Conservation (phyloP, 2,329 filamentous ascomycete genomes). For the Madurella fahalii region DNA sequence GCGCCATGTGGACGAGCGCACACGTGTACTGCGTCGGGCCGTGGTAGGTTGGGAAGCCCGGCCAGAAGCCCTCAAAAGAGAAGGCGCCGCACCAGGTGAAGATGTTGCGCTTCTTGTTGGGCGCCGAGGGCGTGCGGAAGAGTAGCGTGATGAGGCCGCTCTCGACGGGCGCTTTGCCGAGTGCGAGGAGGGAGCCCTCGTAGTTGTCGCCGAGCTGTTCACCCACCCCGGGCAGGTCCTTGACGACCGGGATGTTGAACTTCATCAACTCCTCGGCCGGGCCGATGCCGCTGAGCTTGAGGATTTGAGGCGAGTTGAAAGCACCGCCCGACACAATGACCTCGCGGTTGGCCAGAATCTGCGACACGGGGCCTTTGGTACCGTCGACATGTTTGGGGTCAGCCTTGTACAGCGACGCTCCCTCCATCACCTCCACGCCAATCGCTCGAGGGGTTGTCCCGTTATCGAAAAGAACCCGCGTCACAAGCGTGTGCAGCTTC, state of each 20-base stretch:
- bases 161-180: slow-evolving; percentile 32
- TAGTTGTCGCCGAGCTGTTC: slow-evolving; percentile 56
- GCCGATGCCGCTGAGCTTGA: slow-evolving; percentile 43
- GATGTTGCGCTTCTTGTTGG: slow-evolving; percentile 30
- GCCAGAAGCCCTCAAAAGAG: slow-evolving; percentile 33
- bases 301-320: slow-evolving; percentile 29
- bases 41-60: slow-evolving; percentile 30
- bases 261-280: slow-evolving; percentile 33
- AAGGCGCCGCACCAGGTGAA: slow-evolving; percentile 32
- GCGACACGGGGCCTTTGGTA: slow-evolving; percentile 23
- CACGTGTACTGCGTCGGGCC: slow-evolving; percentile 34
- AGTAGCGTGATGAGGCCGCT: slow-evolving; percentile 26
- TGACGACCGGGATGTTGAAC: slow-evolving; percentile 48
- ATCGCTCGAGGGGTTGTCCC: slow-evolving; percentile 30
- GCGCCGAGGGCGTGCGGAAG: slow-evolving; percentile 28
- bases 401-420: slow-evolving; percentile 38
- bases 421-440: slow-evolving; percentile 42
- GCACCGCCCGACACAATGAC: slow-evolving; percentile 47
- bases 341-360: slow-evolving; percentile 36
- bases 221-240: slow-evolving; percentile 57
- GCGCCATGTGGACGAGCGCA: slow-evolving; percentile 53
- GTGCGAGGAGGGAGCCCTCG: slow-evolving; percentile 41
- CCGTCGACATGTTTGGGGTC: slow-evolving; percentile 35
- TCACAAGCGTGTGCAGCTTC: slow-evolving; percentile 34
- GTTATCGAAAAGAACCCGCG: slow-evolving; percentile 36